Evolutionary conservation across 2,329 filamentous ascomycete species (phyloP).

Genomic region (Endothia cerciana): DNA sequence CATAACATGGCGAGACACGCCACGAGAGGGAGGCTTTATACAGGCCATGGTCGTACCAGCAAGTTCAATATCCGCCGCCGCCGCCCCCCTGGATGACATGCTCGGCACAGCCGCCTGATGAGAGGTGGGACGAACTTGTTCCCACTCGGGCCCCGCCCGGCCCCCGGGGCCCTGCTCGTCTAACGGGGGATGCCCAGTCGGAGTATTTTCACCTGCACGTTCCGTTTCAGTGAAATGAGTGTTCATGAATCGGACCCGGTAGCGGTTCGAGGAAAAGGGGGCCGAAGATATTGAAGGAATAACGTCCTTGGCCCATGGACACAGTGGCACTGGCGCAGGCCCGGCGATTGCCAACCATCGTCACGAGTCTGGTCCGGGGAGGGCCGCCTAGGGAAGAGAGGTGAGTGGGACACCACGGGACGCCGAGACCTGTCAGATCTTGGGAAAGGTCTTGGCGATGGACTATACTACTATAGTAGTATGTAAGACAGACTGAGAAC

Average conservation of each 20-base stretch:
- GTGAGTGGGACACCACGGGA: background rate
- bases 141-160: background rate
- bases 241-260: constrained; percentile 3
- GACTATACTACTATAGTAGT: no score
- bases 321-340: background rate
- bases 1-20: background rate
- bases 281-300: background rate
- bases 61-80: background rate
- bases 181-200: constrained; percentile 9
- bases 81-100: background rate
- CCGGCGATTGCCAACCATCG: background rate
- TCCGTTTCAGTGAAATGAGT: constrained; percentile 25
- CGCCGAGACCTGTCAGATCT: constrained; percentile 3
- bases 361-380: background rate
- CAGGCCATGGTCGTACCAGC: background rate
- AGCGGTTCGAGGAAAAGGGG: background rate
- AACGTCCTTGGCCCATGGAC: background rate
- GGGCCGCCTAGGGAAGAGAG: no score
- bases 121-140: constrained; percentile 2
- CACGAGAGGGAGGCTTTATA: constrained; percentile 22
- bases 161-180: constrained; percentile 4
- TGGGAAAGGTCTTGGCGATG: background rate
- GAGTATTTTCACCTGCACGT: constrained; percentile 19
- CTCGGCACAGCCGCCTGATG: background rate
- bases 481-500: background rate